Percentiles rank a stretch among this genome's conserved stretches.
Conservation (phyloP, 345 rosid species). For the Linum lewisii region DNA sequence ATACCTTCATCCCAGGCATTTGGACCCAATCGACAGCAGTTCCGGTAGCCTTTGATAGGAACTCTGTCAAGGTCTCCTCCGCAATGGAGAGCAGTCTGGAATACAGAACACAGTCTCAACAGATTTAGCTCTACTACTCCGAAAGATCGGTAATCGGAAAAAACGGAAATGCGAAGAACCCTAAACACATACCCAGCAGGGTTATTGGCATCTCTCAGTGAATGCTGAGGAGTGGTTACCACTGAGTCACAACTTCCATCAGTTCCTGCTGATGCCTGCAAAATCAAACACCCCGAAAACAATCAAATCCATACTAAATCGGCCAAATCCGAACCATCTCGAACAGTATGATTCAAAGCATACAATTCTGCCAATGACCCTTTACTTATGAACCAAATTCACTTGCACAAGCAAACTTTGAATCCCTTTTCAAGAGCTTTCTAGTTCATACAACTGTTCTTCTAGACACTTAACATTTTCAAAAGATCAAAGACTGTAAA, state of each 20-base stretch:
- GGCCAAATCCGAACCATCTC: too few species aligned
- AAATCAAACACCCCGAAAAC: constrained; percentile 9
- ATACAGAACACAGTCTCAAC: constrained; percentile 9
- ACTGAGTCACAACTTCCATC: constrained; percentile 97
- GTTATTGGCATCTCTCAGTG: constrained; percentile 88
- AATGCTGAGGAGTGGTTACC: constrained; percentile 89
- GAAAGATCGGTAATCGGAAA: not conserved
- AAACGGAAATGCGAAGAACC: not conserved
- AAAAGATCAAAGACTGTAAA: not conserved
- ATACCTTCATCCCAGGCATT: constrained; percentile 99
- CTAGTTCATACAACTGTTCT: too few species aligned
- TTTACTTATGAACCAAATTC: too few species aligned
- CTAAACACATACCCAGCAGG: constrained; percentile 85
- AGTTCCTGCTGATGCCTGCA: constrained; percentile 58
- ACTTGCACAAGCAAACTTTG: too few species aligned
- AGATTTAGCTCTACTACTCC: not conserved
- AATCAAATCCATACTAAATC: constrained; percentile 11
- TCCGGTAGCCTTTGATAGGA: constrained; percentile 99
- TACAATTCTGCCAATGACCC: too few species aligned
- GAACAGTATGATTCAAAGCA: too few species aligned
- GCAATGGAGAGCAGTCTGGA: constrained; percentile 95
- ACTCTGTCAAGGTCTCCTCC: constrained; percentile 99
- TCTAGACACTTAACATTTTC: not conserved
- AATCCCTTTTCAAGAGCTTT: too few species aligned
- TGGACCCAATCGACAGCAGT: constrained; percentile 99